Evolutionary conservation across 352 stramenopile genomes (phyloP).

Genomic region (Phytophthora sp.): DNA sequence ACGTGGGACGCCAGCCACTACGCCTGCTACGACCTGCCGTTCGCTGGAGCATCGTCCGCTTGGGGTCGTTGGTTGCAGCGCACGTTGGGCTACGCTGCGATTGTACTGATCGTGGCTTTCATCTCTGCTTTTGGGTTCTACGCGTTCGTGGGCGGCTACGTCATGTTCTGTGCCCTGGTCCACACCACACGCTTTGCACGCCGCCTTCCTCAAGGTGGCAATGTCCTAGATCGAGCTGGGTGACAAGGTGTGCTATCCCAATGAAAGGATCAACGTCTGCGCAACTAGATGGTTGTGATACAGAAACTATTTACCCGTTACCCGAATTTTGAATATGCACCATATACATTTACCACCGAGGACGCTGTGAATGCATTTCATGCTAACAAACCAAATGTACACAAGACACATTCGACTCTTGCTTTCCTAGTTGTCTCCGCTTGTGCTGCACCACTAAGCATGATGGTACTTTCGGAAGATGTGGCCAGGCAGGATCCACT

Average conservation of each 20-base stretch:
- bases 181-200: slow-evolving; percentile 21
- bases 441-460: background rate
- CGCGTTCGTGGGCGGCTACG: slow-evolving; percentile 51
- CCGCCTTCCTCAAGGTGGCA: background rate
- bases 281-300: background rate
- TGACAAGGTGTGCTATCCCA: background rate
- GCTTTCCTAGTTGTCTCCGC: background rate
- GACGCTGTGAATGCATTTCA: slow-evolving; percentile 11
- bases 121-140: slow-evolving; percentile 67
- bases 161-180: slow-evolving; percentile 32
- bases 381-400: slow-evolving; percentile 16
- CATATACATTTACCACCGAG: slow-evolving; percentile 10
- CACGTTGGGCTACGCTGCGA: slow-evolving; percentile 48
- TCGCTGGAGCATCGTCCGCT: slow-evolving; percentile 38
- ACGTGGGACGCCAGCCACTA: slow-evolving; percentile 71
- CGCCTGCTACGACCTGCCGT: slow-evolving; percentile 69
- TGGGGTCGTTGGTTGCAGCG: slow-evolving; percentile 47
- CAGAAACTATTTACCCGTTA: slow-evolving; percentile 13
- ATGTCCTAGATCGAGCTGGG: background rate
- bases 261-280: no score
- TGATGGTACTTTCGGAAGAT: slow-evolving; percentile 81
- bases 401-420: slow-evolving; percentile 20
- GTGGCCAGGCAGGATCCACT: slow-evolving; percentile 79
- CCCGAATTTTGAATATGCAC: slow-evolving; percentile 1
- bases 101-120: slow-evolving; percentile 56